A percentile compares a stretch with the other conserved stretches of the same genome.
These are phyloP conservation scores for Magnaporthiopsis rhizophila DNA, from an alignment of 2,329 filamentous ascomycete genomes.

Conservation along the genomic window DNA sequence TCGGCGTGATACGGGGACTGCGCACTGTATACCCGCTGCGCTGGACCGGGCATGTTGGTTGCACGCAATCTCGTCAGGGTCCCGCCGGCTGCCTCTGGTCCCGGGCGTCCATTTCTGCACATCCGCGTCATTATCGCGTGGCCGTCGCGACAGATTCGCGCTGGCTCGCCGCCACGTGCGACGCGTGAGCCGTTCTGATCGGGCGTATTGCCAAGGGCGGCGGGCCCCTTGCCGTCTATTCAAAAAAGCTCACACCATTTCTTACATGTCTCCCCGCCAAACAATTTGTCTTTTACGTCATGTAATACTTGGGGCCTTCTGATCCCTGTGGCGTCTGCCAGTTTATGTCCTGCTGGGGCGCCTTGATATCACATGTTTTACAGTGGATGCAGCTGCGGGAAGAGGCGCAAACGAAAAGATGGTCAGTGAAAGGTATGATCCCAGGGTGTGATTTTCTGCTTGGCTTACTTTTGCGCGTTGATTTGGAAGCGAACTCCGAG, in stretches of 20 bases:
- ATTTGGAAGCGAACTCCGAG: conserved; percentile 94
- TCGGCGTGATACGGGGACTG: not conserved
- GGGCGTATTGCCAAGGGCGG: not conserved
- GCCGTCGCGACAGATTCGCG: not conserved
- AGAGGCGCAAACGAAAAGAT: not conserved
- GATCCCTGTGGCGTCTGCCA: conserved; percentile 93
- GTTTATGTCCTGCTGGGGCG: conserved; percentile 92
- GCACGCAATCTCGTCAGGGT: not conserved
- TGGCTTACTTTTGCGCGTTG: conserved; percentile 86
- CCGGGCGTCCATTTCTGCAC: not conserved
- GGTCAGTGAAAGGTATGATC: conserved; percentile 17
- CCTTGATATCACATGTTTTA: conserved; percentile 99
- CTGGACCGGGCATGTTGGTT: not conserved
- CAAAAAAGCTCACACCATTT: not conserved
- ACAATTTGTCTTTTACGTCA: conserved; percentile 36
- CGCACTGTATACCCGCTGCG: not conserved
- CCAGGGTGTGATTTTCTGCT: no score
- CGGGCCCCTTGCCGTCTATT: not conserved
- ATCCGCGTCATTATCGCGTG: not conserved
- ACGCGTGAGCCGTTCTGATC: not conserved
- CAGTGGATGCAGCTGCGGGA: conserved; percentile 83
- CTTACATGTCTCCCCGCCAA: not conserved
- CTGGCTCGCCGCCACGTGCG: not conserved
- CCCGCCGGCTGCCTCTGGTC: not conserved
- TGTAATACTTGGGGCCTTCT: conserved; percentile 65